Evolutionary conservation across 2,329 filamentous ascomycete genomes (phyloP).

Genomic region (Colletotrichum zoysiae): DNA sequence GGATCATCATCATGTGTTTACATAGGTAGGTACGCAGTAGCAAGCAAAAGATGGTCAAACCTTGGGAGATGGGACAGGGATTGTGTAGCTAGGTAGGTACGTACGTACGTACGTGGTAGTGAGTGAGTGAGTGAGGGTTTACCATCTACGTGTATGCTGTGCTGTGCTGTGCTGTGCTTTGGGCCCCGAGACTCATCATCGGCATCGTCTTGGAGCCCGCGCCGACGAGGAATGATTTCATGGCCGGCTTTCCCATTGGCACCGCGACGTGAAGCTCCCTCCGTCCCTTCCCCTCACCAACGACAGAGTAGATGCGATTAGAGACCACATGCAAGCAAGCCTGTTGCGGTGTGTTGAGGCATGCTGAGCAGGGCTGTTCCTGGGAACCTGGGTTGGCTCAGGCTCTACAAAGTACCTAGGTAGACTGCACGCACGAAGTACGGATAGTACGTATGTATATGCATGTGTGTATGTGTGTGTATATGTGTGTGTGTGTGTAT

Average conservation of each 20-base stretch:
- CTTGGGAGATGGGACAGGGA: background rate
- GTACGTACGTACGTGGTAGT: too few relatives aligned
- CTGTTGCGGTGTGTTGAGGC: constrained; percentile 12
- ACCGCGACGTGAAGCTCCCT: constrained; percentile 30
- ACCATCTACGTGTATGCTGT: too few relatives aligned
- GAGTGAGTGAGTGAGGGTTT: too few relatives aligned
- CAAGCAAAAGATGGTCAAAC: background rate
- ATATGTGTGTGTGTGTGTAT: background rate
- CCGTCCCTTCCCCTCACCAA: constrained; percentile 18
- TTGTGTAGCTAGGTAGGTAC: too few relatives aligned
- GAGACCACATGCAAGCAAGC: constrained; percentile 37
- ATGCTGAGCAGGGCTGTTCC: constrained; percentile 29
- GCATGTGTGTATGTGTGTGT: too few relatives aligned
- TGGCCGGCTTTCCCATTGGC: constrained; percentile 29
- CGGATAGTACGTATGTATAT: too few relatives aligned
- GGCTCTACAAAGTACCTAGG: background rate
- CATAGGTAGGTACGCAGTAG: too few relatives aligned
- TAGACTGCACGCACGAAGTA: too few relatives aligned
- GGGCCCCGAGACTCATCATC: background rate
- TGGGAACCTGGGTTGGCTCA: constrained; percentile 28
- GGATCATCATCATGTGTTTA: background rate
- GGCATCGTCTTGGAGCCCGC: background rate
- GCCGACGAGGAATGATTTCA: constrained; percentile 35
- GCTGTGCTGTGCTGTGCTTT: background rate
- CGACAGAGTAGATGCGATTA: too few relatives aligned